Evolutionary conservation across 441 rosid genomes (phyloP), one percentile per base, ranked within the genome.

Genomic region (Populus hybrid): DNA sequence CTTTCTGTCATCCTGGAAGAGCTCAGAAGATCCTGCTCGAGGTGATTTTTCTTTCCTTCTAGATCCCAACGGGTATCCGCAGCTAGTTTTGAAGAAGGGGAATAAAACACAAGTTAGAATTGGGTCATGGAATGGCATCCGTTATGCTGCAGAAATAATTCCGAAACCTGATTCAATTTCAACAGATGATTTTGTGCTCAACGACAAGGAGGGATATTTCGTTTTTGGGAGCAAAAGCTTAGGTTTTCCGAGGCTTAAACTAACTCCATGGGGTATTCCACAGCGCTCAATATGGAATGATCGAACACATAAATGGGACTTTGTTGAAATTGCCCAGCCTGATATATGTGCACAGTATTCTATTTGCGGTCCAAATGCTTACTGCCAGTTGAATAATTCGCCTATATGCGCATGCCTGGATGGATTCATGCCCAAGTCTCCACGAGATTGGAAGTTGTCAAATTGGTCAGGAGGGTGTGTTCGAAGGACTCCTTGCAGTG

Each of bases 61-160:
- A 36, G 75, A 88, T 75, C 75, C 64, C 23, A 75, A 78, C 16
- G 91, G 90, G 10, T 83, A 76, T 73, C 93, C 93, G 1, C 89
- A 89, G 74, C 9, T 40, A 24, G 82, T 85, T 61, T n/a, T 91
- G 10, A 74, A 73, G 80, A 79, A 76, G 42, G 68, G 64, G 28
- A 77, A 73, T 34, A 21, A 12, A 7, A 68, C 12, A 40, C 36
- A 2, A 16, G 89, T 84, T 81, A 80, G 92, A 72, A 82, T 86
- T 72, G 95, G 95, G 23, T 86, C 90, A 0, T 91, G 95, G 95
- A 87, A 86, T 42, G 93, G 95, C 7, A 0, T 86, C 12, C 72
- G 88, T 54, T 88, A 85, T 75, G 85, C 90, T 54, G 95, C 92
- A 21, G 88, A 87, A 65, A 90, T 90, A 30, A 26, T 1, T 8